Percentiles rank a stretch among this genome's conserved stretches.
These are phyloP conservation scores for Verruconis gallopava DNA, from an alignment of 2,329 filamentous ascomycete species.

Conservation along the genomic window DNA sequence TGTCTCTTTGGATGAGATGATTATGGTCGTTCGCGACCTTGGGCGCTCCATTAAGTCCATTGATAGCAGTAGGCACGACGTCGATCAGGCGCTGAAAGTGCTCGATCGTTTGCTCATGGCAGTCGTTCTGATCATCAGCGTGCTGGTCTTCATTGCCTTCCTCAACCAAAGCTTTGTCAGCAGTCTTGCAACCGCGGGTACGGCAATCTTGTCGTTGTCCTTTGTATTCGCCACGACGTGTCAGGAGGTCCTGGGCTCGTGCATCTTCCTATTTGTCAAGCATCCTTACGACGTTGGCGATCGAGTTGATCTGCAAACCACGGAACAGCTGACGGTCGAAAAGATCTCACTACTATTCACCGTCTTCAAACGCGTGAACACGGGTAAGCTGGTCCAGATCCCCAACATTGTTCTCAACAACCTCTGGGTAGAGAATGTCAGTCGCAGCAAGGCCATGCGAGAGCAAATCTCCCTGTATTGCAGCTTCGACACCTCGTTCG, in stretches of 20 bases:
- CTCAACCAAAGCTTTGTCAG: slow-evolving; percentile 76
- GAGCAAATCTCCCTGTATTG: slow-evolving; percentile 71
- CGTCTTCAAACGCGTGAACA: slow-evolving; percentile 73
- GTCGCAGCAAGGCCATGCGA: slow-evolving; percentile 81
- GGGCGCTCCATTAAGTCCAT: slow-evolving; percentile 81
- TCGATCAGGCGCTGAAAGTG: slow-evolving; percentile 84
- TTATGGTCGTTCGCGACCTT: slow-evolving; percentile 72
- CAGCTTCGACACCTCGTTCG: slow-evolving; percentile 75
- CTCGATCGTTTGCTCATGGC: slow-evolving; percentile 77
- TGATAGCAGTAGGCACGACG: slow-evolving; percentile 88
- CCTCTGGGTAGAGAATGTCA: slow-evolving; percentile 91
- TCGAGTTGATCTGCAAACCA: slow-evolving; percentile 60
- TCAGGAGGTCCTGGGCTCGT: slow-evolving; percentile 93
- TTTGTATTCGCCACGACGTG: slow-evolving; percentile 89
- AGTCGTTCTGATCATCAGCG: slow-evolving; percentile 64
- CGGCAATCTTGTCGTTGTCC: slow-evolving; percentile 83
- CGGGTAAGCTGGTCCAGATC: slow-evolving; percentile 66
- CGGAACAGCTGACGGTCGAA: slow-evolving; percentile 65
- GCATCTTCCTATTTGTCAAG: slow-evolving; percentile 98
- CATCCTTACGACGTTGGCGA: slow-evolving; percentile 96
- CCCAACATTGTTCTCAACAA: slow-evolving; percentile 88
- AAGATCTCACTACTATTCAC: slow-evolving; percentile 91
- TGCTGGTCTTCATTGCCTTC: slow-evolving; percentile 85
- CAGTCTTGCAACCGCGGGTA: slow-evolving; percentile 79
- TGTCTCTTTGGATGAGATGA: slow-evolving; percentile 90